These are phyloP conservation scores for Ogataea hybrid DNA, from an alignment of 1,139 yeast species.

Conservation along the genomic window DNA sequence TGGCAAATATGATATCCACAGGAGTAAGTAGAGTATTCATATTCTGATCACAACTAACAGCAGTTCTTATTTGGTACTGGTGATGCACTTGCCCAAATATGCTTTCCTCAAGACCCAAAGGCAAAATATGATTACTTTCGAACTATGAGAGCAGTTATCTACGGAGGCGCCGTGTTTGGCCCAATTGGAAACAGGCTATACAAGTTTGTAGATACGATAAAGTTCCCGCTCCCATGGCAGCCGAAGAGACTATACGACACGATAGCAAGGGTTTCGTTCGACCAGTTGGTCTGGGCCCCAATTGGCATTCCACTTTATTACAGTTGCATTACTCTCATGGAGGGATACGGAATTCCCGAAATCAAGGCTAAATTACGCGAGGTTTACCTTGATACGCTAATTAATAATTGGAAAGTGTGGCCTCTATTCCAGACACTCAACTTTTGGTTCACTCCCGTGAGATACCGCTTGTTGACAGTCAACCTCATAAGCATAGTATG, in stretches of 20 bases:
- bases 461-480: slow-evolving; percentile 64
- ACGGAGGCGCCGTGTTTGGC: slow-evolving; percentile 77
- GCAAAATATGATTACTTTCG: slow-evolving; percentile 42
- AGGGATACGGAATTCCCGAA: slow-evolving; percentile 40
- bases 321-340: slow-evolving; percentile 64
- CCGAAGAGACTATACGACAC: slow-evolving; percentile 29
- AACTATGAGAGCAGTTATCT: slow-evolving; percentile 62
- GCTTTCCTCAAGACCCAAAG: slow-evolving; percentile 40
- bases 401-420: slow-evolving; percentile 84
- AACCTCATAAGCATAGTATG: slow-evolving; percentile 75
- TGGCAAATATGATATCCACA: slow-evolving; percentile 28
- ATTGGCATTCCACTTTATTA: slow-evolving; percentile 68
- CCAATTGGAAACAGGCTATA: slow-evolving; percentile 77
- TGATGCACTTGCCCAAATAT: slow-evolving; percentile 66
- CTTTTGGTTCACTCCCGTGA: slow-evolving; percentile 71
- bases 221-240: slow-evolving; percentile 38
- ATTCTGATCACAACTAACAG: neutral
- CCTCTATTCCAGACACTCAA: slow-evolving; percentile 76
- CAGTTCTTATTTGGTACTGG: slow-evolving; percentile 67
- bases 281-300: slow-evolving; percentile 80
- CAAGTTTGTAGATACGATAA: slow-evolving; percentile 50
- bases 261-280: slow-evolving; percentile 55
- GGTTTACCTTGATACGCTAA: slow-evolving; percentile 60
- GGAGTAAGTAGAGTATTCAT: slow-evolving; percentile 22
- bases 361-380: slow-evolving; percentile 41